A percentile compares a stretch with the other conserved stretches of the same genome.
phyloP scores from a whole-genome alignment of 1,284 basidiomycete genomes.

The Sphagnurus paluster region DNA sequence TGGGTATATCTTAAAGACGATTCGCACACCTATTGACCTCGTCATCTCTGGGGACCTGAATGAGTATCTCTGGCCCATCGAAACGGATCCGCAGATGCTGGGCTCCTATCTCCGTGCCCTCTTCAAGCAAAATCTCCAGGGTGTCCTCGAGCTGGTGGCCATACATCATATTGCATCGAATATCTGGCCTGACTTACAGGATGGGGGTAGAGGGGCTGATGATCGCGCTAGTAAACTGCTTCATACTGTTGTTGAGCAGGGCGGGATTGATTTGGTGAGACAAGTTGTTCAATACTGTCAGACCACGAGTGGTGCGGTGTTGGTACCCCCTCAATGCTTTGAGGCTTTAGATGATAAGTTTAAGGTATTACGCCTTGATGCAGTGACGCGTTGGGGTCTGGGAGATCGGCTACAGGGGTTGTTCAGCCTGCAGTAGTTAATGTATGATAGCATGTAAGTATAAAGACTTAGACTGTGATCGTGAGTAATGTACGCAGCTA shows the following conservation, averaged over 20 bases:
- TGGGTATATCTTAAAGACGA: constrained; percentile 57
- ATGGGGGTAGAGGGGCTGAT: constrained; percentile 28
- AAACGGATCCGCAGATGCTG: constrained; percentile 67
- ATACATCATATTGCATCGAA: constrained; percentile 78
- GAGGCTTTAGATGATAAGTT: constrained; percentile 16
- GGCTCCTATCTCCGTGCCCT: constrained; percentile 57
- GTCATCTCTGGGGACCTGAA: constrained; percentile 49
- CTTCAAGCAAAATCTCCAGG: constrained; percentile 46
- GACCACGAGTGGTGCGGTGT: constrained; percentile 17
- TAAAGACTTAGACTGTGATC: constrained; percentile 4
- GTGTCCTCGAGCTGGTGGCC: constrained; percentile 72
- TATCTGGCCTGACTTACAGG: constrained; percentile 68
- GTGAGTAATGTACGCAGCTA: neutral
- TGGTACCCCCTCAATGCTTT: constrained; percentile 36
- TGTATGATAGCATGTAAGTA: constrained; percentile 5
- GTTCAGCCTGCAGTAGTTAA: constrained; percentile 9
- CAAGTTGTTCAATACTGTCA: constrained; percentile 56
- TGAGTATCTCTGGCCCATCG: constrained; percentile 74
- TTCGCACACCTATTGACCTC: constrained; percentile 48
- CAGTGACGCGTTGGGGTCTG: constrained; percentile 25
- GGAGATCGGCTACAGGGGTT: constrained; percentile 23
- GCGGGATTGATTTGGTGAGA: constrained; percentile 43
- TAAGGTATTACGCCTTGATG: constrained; percentile 22
- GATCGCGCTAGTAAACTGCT: constrained; percentile 52
- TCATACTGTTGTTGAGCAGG: constrained; percentile 51